These are phyloP conservation scores for Fusarium musae DNA, from an alignment of 2,329 filamentous ascomycete species.

Conservation along the genomic window DNA sequence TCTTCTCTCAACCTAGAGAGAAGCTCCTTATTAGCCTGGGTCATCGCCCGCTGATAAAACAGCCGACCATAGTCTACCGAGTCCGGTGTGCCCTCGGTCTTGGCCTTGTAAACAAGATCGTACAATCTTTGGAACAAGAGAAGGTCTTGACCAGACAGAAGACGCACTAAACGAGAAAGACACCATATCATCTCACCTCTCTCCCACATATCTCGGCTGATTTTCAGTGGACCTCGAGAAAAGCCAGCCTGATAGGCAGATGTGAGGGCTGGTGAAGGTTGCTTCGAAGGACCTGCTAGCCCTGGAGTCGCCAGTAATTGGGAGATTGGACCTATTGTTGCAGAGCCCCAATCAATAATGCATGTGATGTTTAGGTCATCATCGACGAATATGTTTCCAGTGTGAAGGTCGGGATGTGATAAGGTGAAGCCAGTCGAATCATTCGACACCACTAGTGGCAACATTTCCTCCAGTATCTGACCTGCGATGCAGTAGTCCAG, in stretches of 20 bases:
- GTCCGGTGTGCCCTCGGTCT: background rate
- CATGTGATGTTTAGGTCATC: background rate
- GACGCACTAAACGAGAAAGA: constrained; percentile 23
- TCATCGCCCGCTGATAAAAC: constrained; percentile 16
- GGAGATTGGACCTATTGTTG: background rate
- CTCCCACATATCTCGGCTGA: background rate
- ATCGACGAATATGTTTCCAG: background rate
- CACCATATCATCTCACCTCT: constrained; percentile 20
- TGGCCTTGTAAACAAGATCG: constrained; percentile 8
- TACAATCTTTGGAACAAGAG: constrained; percentile 18
- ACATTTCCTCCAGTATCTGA: background rate
- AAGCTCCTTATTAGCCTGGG: constrained; percentile 12
- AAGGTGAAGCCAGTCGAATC: fast-evolving
- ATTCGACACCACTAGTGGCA: background rate
- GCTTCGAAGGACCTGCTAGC: background rate
- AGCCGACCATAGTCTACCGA: background rate
- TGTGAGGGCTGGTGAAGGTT: background rate
- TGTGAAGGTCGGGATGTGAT: background rate
- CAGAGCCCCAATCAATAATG: background rate
- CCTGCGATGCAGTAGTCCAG: background rate
- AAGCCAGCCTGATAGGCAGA: background rate
- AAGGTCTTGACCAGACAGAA: constrained; percentile 35
- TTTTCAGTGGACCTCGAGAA: background rate
- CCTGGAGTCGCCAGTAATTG: background rate
- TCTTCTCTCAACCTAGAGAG: constrained; percentile 16